Conservation (phyloP, 2,329 filamentous ascomycete species). For the Hypoxylon rubiginosum region DNA sequence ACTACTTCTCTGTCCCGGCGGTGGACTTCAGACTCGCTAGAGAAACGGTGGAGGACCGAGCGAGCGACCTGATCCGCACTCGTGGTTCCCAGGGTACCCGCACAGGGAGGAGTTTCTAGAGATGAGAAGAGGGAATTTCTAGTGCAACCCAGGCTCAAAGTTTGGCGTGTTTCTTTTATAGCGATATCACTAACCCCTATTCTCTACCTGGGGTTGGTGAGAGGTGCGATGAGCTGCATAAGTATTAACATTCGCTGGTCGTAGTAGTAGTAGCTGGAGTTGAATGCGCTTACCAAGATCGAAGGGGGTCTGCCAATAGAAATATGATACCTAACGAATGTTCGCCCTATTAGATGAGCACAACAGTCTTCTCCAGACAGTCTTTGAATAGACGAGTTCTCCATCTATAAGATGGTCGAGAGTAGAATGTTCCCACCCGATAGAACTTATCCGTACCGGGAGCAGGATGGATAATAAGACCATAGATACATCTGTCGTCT, state of each 20-base stretch:
- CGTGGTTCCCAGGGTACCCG: not conserved
- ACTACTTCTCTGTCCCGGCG: conserved; percentile 8
- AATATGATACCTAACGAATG: no score
- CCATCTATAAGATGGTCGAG: no score
- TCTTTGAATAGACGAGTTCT: conserved; percentile 15
- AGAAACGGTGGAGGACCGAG: conserved; percentile 1
- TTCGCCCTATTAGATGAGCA: conserved; percentile 5
- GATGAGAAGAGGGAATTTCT: not conserved
- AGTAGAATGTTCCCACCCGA: conserved; percentile 15
- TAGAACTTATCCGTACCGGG: conserved; percentile 5
- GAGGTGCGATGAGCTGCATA: no score
- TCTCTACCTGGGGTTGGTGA: no score
- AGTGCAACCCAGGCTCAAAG: not conserved
- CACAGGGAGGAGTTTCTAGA: conserved; percentile 1
- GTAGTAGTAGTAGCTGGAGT: not conserved
- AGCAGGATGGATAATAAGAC: conserved; percentile 9
- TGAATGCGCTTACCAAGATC: not conserved
- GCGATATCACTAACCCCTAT: not conserved
- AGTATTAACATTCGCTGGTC: not conserved
- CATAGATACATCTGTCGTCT: not conserved
- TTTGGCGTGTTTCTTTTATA: not conserved
- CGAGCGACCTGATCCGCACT: conserved; percentile 12
- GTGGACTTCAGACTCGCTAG: conserved; percentile 4
- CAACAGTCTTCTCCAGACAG: conserved; percentile 6
- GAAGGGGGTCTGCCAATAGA: no score